Conservation (phyloP, 169 alveolate genomes). For the Toxoplasma gondii region DNA sequence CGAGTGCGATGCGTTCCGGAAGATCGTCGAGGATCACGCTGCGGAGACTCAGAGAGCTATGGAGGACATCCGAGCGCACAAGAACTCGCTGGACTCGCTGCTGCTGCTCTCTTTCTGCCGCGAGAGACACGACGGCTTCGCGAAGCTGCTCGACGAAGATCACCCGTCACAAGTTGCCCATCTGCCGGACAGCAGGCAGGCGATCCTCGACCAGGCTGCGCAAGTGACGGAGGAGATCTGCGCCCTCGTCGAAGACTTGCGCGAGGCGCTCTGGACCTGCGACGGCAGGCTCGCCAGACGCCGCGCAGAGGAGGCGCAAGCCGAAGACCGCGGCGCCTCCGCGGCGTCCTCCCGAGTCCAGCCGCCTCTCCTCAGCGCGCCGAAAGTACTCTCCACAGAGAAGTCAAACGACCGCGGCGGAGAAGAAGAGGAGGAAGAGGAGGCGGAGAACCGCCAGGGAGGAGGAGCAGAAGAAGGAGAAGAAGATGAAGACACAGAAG, state of each 20-base stretch:
- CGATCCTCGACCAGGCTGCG: background rate
- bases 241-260: background rate
- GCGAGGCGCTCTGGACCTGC: background rate
- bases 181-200: background rate
- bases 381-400: background rate
- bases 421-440: background rate
- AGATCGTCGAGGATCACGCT: background rate
- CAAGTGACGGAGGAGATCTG: background rate
- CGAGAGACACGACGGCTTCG: background rate
- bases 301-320: background rate
- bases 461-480: too few species aligned
- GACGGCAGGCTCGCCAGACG: background rate
- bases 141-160: background rate
- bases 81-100: background rate
- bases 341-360: background rate
- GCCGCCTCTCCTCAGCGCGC: background rate
- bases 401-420: background rate
- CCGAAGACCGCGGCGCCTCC: too few species aligned
- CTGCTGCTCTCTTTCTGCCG: background rate
- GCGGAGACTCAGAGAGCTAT: background rate
- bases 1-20: conserved; percentile 3
- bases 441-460: too few species aligned
- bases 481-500: too few species aligned
- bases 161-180: background rate
- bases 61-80: background rate